Percentiles rank a stretch among this genome's conserved stretches.
phyloP scores from a whole-genome alignment of 345 rosid species.

The Citropsis articulata region DNA sequence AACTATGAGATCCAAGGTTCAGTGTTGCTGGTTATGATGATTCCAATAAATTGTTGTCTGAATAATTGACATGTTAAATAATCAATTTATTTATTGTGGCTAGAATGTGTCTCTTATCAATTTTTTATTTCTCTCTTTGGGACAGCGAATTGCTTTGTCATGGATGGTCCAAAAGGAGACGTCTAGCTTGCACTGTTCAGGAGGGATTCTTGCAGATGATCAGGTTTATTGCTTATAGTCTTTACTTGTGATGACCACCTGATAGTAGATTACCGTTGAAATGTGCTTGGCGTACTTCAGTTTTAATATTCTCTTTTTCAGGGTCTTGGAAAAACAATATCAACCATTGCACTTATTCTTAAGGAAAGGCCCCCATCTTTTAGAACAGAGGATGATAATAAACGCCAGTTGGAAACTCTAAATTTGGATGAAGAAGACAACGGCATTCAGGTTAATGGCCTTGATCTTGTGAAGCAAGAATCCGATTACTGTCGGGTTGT shows the following conservation, averaged over 20 bases:
- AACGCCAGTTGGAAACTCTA: constrained; percentile 51
- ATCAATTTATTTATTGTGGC: background rate
- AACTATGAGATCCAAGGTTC: background rate
- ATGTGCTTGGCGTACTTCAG: background rate
- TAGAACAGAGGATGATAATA: constrained; percentile 31
- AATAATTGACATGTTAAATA: background rate
- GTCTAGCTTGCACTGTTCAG: constrained; percentile 57
- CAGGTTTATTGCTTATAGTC: constrained; percentile 48
- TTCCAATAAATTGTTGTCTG: background rate
- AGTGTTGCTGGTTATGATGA: constrained; percentile 1
- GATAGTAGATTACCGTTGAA: background rate
- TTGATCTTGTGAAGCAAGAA: constrained; percentile 26
- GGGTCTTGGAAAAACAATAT: constrained; percentile 95
- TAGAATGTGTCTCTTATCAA: background rate
- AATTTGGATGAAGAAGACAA: constrained; percentile 72
- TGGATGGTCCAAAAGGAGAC: constrained; percentile 96
- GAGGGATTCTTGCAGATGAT: constrained; percentile 99
- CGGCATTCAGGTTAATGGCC: constrained; percentile 30
- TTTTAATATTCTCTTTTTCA: constrained; percentile 32
- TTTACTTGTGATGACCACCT: constrained; percentile 10
- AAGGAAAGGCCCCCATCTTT: constrained; percentile 67
- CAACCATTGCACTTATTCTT: constrained; percentile 92
- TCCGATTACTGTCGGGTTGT: constrained; percentile 24
- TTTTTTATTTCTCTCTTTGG: constrained; percentile 13
- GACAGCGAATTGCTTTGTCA: constrained; percentile 89